Conservation (phyloP, 2,329 filamentous ascomycete genomes). For the Chaetomiaceae sp. region DNA sequence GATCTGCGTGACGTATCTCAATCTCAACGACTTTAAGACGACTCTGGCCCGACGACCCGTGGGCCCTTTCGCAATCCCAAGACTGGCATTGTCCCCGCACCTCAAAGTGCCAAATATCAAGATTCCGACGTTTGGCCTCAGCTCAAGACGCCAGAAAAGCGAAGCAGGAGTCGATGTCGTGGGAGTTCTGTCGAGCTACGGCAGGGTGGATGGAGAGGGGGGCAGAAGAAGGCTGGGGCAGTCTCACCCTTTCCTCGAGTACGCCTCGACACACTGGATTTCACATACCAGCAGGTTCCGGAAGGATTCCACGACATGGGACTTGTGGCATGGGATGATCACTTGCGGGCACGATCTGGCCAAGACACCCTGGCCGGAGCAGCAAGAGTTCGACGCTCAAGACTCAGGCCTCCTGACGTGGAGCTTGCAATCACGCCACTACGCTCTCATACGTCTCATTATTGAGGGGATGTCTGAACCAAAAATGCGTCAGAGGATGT, state of each 20-base stretch:
- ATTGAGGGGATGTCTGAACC: conserved; percentile 4
- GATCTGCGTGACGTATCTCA: conserved; percentile 1
- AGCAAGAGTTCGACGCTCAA: conserved; percentile 10
- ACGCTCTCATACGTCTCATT: conserved; percentile 11
- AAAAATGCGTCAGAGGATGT: not conserved
- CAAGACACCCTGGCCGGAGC: conserved; percentile 9
- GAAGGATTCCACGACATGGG: conserved; percentile 7
- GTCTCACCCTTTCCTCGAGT: not conserved
- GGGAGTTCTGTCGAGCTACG: not conserved
- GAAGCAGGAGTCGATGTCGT: not conserved
- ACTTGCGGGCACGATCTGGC: conserved; percentile 8
- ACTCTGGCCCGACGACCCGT: not conserved
- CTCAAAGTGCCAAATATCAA: not conserved
- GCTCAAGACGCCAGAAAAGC: not conserved
- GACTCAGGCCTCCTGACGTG: conserved; percentile 5
- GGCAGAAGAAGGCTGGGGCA: not conserved
- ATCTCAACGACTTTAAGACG: conserved; percentile 2
- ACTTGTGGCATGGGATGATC: conserved; percentile 10
- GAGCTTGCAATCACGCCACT: conserved; percentile 11
- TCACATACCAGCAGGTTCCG: conserved; percentile 10
- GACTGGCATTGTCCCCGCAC: not conserved
- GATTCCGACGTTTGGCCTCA: not conserved
- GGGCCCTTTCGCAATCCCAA: not conserved
- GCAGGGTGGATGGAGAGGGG: not conserved
- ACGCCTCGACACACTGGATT: conserved; percentile 9